Conservation (phyloP, 2,329 filamentous ascomycete genomes). For the Trichophyton equinum region DNA sequence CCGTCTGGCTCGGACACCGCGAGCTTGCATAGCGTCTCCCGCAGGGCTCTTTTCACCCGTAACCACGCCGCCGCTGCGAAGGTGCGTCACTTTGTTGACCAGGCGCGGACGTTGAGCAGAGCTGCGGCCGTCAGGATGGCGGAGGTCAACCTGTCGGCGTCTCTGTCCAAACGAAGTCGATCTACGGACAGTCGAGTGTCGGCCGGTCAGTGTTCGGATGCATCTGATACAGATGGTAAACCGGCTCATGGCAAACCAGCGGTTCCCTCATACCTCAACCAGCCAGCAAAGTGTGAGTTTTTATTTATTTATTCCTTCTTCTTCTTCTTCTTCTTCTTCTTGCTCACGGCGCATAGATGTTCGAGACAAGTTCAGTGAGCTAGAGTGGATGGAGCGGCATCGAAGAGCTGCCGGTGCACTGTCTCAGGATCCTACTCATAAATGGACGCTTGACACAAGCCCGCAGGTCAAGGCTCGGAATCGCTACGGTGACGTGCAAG, state of each 20-base stretch:
- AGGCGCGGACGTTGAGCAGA: constrained; percentile 30
- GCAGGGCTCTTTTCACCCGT: constrained; percentile 15
- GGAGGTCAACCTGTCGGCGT: constrained; percentile 27
- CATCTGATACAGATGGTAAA: constrained; percentile 9
- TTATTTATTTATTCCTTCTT: background rate
- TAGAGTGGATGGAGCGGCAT: constrained; percentile 48
- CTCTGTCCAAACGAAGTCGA: constrained; percentile 27
- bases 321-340: background rate
- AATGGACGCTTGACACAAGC: constrained; percentile 47
- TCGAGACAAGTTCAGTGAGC: constrained; percentile 46
- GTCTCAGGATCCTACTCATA: constrained; percentile 36
- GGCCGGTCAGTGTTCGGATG: constrained; percentile 14
- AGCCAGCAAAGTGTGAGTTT: constrained; percentile 27
- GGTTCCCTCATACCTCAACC: constrained; percentile 29
- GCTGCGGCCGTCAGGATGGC: constrained; percentile 32
- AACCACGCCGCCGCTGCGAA: constrained; percentile 22
- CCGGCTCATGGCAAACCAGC: constrained; percentile 18
- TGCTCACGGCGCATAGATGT: constrained; percentile 36
- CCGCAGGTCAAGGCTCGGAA: constrained; percentile 53
- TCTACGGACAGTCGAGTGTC: constrained; percentile 25
- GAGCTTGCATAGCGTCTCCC: constrained; percentile 19
- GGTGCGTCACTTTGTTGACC: constrained; percentile 31
- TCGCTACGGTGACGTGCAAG: constrained; percentile 79
- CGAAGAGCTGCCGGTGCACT: constrained; percentile 39
- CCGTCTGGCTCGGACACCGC: constrained; percentile 6